These are phyloP conservation scores for Cavenderia fasciculata DNA, from an alignment of 78 protist genomes.

Conservation along the genomic window DNA sequence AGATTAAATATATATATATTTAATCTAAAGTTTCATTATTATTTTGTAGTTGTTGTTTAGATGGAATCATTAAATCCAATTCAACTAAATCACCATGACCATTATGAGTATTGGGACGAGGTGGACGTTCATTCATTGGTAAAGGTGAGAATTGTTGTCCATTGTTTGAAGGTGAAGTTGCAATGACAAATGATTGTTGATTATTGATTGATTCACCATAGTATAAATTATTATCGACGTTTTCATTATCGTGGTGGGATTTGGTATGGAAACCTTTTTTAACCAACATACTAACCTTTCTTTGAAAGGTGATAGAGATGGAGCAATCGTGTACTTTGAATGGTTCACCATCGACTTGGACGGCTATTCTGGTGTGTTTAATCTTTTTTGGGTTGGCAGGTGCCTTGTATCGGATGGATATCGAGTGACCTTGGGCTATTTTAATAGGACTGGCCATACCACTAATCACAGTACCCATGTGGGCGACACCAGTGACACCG, in stretches of 20 bases:
- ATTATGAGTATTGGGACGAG: too few relatives aligned
- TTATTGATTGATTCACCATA: background rate
- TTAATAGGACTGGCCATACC: conserved; percentile 22
- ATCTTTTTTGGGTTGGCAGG: background rate
- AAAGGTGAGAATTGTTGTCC: background rate
- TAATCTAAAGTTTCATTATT: too few relatives aligned
- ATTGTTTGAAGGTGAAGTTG: background rate
- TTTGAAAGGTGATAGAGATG: background rate
- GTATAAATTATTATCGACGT: background rate
- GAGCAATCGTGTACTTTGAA: conserved; percentile 24
- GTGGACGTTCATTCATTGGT: background rate
- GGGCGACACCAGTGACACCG: conserved; percentile 70
- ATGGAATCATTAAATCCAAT: too few relatives aligned
- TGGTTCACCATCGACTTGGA: conserved; percentile 80
- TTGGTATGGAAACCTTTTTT: conserved; percentile 11
- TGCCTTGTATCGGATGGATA: background rate
- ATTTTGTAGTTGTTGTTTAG: too few relatives aligned
- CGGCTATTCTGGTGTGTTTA: background rate
- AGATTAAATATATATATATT: too few relatives aligned
- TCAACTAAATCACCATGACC: too few relatives aligned
- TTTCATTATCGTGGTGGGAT: too few relatives aligned
- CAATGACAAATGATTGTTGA: background rate
- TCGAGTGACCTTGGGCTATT: conserved; percentile 54
- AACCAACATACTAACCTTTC: conserved; percentile 43
- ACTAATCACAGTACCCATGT: conserved; percentile 22